phyloP scores from a whole-genome alignment of 2,329 filamentous ascomycete genomes.

The Colletotrichum shisoi region DNA sequence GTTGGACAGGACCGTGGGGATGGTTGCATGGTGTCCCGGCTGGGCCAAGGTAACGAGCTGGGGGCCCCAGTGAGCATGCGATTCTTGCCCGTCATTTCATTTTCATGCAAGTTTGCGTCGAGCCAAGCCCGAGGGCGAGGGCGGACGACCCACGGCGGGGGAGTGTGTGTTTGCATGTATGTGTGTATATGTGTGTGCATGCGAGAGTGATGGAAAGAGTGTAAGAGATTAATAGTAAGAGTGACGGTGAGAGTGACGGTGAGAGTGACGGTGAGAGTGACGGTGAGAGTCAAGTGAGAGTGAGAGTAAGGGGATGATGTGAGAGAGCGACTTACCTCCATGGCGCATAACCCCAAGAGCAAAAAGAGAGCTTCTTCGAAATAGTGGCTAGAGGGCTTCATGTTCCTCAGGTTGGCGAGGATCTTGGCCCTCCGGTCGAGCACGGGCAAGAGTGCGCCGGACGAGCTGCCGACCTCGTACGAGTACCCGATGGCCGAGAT shows the following conservation, averaged over 20 bases:
- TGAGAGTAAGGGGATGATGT: too few relatives aligned
- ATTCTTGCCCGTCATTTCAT: background rate
- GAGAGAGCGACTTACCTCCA: slow-evolving; percentile 42
- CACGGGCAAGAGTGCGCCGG: slow-evolving; percentile 40
- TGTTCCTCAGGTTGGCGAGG: slow-evolving; percentile 42
- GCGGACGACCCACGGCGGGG: slow-evolving; percentile 22
- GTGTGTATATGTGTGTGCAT: too few relatives aligned
- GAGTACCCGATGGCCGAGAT: slow-evolving; percentile 46
- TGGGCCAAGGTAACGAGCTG: slow-evolving; percentile 38
- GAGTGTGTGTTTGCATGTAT: too few relatives aligned
- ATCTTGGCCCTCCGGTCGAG: slow-evolving; percentile 45
- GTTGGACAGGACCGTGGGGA: slow-evolving; percentile 42
- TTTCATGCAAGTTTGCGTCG: background rate
- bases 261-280: too few relatives aligned
- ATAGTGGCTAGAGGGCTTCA: slow-evolving; percentile 41
- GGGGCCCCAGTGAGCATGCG: slow-evolving; percentile 22
- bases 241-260: too few relatives aligned
- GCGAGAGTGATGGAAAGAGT: too few relatives aligned
- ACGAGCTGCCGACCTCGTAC: slow-evolving; percentile 41
- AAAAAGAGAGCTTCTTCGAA: slow-evolving; percentile 45
- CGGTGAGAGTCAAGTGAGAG: too few relatives aligned
- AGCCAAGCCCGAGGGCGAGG: background rate
- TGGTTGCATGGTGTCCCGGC: slow-evolving; percentile 40
- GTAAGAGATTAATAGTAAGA: too few relatives aligned
- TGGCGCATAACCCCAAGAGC: slow-evolving; percentile 44